These are phyloP conservation scores for Beauveria sp. DNA, from an alignment of 2,329 filamentous ascomycete genomes.

Conservation along the genomic window DNA sequence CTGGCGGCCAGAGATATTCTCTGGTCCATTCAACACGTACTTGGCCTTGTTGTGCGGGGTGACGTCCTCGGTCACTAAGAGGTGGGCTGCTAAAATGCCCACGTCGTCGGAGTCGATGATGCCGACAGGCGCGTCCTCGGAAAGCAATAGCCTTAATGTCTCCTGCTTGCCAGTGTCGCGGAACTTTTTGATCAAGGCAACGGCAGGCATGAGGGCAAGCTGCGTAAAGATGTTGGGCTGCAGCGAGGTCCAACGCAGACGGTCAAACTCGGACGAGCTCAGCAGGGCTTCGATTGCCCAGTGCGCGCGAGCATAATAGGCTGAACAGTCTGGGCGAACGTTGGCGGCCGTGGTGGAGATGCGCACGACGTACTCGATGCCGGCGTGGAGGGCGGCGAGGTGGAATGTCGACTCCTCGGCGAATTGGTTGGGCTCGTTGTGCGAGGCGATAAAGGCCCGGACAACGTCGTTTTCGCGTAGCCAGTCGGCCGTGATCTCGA, in stretches of 20 bases:
- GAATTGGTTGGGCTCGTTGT: neutral
- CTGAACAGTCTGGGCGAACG: neutral
- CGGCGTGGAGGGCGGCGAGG: neutral
- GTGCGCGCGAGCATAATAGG: neutral
- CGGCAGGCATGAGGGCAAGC: neutral
- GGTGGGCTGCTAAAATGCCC: neutral
- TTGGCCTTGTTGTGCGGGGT: neutral
- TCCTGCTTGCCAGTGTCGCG: neutral
- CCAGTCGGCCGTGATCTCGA: neutral
- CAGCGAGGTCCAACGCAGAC: neutral
- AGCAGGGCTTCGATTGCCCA: neutral
- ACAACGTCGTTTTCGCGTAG: neutral
- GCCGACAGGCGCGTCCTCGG: neutral
- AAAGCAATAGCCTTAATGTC: neutral
- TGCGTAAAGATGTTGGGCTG: neutral
- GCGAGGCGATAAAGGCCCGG: neutral
- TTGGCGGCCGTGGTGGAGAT: neutral
- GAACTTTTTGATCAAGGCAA: neutral
- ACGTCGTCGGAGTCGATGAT: neutral
- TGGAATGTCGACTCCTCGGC: neutral
- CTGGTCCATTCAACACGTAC: neutral
- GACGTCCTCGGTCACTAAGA: neutral
- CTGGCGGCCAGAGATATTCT: neutral
- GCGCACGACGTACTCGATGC: neutral
- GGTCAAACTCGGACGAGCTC: neutral